Conservation (phyloP, 257 asterid species). For the Fraxinus quadrangulata region DNA sequence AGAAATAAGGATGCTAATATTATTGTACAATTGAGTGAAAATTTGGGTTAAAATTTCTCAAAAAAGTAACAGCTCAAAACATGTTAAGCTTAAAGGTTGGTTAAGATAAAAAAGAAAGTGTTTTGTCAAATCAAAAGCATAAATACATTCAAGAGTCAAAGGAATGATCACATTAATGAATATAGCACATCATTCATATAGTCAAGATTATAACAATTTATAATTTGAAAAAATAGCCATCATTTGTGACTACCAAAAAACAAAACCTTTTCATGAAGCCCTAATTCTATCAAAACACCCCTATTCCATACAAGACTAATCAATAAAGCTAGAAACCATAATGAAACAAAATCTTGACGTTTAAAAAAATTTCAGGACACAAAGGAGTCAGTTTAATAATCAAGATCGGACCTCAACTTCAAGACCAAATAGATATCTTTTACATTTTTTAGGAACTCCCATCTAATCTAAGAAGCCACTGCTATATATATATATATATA, state of each 20-base stretch:
- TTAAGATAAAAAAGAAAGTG: neutral
- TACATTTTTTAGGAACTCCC: neutral
- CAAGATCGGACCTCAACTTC: neutral
- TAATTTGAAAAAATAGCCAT: neutral
- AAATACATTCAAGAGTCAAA: neutral
- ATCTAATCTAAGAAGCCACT: neutral
- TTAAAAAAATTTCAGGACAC: neutral
- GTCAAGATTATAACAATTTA: neutral
- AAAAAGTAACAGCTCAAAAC: neutral
- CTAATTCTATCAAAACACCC: neutral
- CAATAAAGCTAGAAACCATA: neutral
- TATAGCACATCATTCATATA: neutral
- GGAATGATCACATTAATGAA: neutral
- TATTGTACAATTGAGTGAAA: neutral
- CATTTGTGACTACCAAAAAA: neutral
- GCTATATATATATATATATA: neutral
- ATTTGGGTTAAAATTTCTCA: neutral
- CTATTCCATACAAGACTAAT: neutral
- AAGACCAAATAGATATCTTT: neutral
- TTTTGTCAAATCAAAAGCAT: neutral
- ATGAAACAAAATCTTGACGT: neutral
- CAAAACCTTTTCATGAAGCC: neutral
- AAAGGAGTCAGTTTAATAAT: neutral
- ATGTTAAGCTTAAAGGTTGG: neutral
- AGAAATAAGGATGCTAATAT: neutral